Base-by-base conservation (phyloP, 768 basidiomycete genomes). In the Calocera cornea region DNA sequence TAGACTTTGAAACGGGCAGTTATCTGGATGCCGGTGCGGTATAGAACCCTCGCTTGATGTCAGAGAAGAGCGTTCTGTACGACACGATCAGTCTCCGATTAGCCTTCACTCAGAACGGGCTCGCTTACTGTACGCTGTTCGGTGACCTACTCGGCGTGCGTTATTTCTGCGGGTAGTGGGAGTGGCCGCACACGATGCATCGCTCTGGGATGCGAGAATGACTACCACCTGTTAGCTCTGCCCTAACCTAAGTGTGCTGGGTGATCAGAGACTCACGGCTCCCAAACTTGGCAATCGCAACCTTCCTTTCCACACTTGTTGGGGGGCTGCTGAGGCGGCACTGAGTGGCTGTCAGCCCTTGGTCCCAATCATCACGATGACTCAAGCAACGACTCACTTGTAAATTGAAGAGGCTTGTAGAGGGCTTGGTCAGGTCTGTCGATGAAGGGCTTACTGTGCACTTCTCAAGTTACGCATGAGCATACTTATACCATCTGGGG, bases 301-400 rank as follows among this genome's bases (percentile, higher is more conserved):
- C 54, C 54, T 19, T 60, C 54, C 54, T 60, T 60, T 12, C 54
- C 54, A 33, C 54, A 60, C 54, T 60, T 27, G 54, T 60, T 33
- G 5, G 54, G 54, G 54, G 54, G 54, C 14, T 33, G 54, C 11
- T 16, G 14, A 27, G 54, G 54, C 14, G 54, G 54, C 54, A 60
- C 54, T 60, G 44, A 8, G 31, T 2, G 31, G 5, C 27, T 5
- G 27, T 33, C 31, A 60, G 19, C 10, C 10, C 54, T 29, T 60
- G 10, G 49, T 50, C 24, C 40, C 11, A 47, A 19, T 24, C 19
- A 47, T 3, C 5, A 19, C 24, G 19, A 19, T 17, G 8, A 7
- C 24, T 47, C 8, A 19, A 19, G 5, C 3, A 24, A 8, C 19
- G 44, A 47, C 44, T 8, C 5, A 47, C 44, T 47, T 47, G 44